Conservation (phyloP, 2,329 filamentous ascomycete genomes). For the Pseudocercospora musae region DNA sequence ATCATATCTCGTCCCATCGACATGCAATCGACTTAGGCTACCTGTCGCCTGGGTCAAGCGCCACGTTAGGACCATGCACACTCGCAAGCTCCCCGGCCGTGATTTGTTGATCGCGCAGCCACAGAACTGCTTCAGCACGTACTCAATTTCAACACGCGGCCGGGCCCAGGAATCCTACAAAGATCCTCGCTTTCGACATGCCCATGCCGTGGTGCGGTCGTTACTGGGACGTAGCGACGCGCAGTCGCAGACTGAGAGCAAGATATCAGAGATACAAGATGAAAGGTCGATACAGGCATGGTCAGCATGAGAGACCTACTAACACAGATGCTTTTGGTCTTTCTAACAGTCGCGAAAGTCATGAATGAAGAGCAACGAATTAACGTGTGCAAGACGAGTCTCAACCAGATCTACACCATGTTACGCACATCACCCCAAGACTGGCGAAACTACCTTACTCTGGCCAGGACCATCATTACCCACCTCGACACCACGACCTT, state of each 20-base stretch:
- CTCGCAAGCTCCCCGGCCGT: neutral
- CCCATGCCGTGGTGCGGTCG: conserved; percentile 2
- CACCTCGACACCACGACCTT: conserved; percentile 41
- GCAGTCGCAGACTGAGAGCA: neutral
- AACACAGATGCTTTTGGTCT: conserved; percentile 14
- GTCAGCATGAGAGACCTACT: conserved; percentile 15
- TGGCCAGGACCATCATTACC: conserved; percentile 40
- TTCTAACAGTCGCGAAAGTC: conserved; percentile 15
- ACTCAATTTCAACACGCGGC: neutral
- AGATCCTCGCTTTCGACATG: neutral
- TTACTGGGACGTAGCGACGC: conserved; percentile 4
- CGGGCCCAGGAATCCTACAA: conserved; percentile 1
- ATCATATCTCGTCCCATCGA: neutral
- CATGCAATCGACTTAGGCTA: conserved; percentile 3
- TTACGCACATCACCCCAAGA: conserved; percentile 33
- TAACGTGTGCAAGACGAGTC: conserved; percentile 30
- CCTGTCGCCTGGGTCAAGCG: neutral
- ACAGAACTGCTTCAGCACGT: conserved; percentile 1
- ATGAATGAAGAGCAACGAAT: conserved; percentile 33
- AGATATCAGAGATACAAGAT: conserved; percentile 3
- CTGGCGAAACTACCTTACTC: conserved; percentile 27
- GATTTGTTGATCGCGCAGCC: conserved; percentile 2
- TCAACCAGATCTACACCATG: conserved; percentile 35
- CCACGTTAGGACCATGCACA: conserved; percentile 3
- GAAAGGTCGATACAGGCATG: conserved; percentile 8